Percentiles rank a stretch among this genome's conserved stretches.
Conservation (phyloP, 2,329 filamentous ascomycete species). For the Alternaria arbusti region DNA sequence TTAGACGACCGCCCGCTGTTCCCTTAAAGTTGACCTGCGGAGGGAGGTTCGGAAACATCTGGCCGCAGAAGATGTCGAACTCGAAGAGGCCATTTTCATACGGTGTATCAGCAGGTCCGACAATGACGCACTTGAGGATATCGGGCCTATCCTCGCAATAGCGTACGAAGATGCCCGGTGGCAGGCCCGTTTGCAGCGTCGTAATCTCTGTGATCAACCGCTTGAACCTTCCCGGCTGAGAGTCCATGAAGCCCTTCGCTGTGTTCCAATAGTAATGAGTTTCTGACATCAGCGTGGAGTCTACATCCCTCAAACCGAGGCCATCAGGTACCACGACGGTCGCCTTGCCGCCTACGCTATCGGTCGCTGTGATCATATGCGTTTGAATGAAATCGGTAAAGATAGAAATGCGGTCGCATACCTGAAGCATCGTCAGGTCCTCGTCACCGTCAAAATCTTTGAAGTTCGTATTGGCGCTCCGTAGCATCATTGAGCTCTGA, state of each 20-base stretch:
- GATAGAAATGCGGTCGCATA: conserved; percentile 43
- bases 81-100: conserved; percentile 63
- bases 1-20: conserved; percentile 50
- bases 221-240: conserved; percentile 55
- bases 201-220: conserved; percentile 52
- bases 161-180: conserved; percentile 60
- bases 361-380: neutral
- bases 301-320: conserved; percentile 36
- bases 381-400: conserved; percentile 33
- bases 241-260: conserved; percentile 12
- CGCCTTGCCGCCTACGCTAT: neutral
- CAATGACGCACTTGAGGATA: conserved; percentile 59
- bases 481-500: conserved; percentile 30
- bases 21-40: conserved; percentile 55
- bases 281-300: conserved; percentile 48
- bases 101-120: conserved; percentile 58
- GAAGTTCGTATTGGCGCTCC: conserved; percentile 20
- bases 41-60: conserved; percentile 52
- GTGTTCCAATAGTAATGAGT: conserved; percentile 24
- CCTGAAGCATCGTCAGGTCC: conserved; percentile 37
- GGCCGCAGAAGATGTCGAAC: conserved; percentile 58
- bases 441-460: conserved; percentile 28
- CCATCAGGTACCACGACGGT: neutral
- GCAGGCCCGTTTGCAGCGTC: conserved; percentile 55
- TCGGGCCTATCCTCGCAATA: conserved; percentile 56